Evolutionary conservation across 2,329 filamentous ascomycete species (phyloP), one percentile per base, ranked within the genome.

Genomic region (Xylariales sp.): DNA sequence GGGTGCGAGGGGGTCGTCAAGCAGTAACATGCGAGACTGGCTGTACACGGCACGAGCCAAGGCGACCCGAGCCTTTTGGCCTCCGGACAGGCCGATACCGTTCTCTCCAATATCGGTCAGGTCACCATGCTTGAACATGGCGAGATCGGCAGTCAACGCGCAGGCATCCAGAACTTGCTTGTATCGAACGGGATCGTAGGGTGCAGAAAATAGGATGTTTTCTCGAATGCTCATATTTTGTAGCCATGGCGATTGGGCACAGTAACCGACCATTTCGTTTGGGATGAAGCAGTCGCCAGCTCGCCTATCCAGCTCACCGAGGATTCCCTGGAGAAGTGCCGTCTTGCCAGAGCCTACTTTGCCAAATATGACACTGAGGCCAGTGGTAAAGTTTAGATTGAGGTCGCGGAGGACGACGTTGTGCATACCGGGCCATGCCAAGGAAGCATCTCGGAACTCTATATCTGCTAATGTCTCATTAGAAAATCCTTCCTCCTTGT

Each of bases 371-470:
- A 81, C 61, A 0, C 70, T 77, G 5, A 83, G 60, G 0, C 76
- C 76, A 0, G 63, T 54, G 8, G 57, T 52, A 34, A 78, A 76
- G 2, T 51, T 55, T 8, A 78, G 47, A 11, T 64, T 61, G 11
- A 79, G 55, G 13, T 68, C 52, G 6, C 61, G 56, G 6, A 83
- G 59, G 1, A 78, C 67, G 4, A 73, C 65, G 6, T 70, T 67
- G 3, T 69, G 56, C 1, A 76, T 76, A 0, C 85, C 85, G 1
- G 89, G 88, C 83, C 89, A 95, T 0, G 83, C 76, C 54, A 94
- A 94, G 0, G 80, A 81, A 5, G 85, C 86, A 19, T 77, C 62
- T 3, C 71, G 64, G 32, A 94, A 67, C 28, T 72, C 59, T 15
- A 83, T 65, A 13, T 72, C 63, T 14, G 63, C 52, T 3, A 46